Conservation (phyloP, 345 rosid species). For the Populus tremula region DNA sequence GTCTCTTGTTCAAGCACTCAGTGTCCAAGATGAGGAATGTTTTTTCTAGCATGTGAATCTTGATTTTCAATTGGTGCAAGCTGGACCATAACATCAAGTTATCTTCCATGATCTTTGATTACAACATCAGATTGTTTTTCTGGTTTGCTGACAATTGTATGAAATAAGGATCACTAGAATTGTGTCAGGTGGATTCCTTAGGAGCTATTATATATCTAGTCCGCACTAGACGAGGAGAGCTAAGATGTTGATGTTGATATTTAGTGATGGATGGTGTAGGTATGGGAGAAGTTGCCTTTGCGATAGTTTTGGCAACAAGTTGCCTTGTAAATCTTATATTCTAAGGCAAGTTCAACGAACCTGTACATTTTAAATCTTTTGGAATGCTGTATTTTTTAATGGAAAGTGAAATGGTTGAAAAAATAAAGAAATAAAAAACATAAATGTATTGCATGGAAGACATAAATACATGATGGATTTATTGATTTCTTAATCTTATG, state of each 20-base stretch:
- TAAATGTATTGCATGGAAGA: not conserved
- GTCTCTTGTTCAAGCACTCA: not conserved
- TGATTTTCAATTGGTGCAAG: not conserved
- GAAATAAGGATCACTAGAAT: constrained; percentile 23
- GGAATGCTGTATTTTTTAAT: not conserved
- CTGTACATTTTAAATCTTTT: not conserved
- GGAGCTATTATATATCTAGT: constrained; percentile 6
- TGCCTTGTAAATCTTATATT: not conserved
- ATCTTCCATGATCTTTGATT: not conserved
- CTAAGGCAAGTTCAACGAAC: constrained; percentile 3
- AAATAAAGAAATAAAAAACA: constrained; percentile 1
- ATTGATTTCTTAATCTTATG: not conserved
- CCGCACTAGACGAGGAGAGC: not conserved
- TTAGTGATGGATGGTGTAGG: not conserved
- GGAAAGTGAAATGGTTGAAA: too few species aligned
- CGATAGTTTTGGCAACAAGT: not conserved
- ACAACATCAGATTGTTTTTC: not conserved
- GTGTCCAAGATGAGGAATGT: not conserved
- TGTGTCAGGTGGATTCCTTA: constrained; percentile 23
- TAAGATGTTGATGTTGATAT: not conserved
- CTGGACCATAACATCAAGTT: not conserved
- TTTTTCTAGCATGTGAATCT: not conserved
- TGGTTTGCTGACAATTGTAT: constrained; percentile 12
- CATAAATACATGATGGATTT: not conserved
- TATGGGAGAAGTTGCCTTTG: constrained; percentile 2